Evolutionary conservation across 1,139 yeast genomes (phyloP).

Genomic region (Suhomyces kunorum): DNA sequence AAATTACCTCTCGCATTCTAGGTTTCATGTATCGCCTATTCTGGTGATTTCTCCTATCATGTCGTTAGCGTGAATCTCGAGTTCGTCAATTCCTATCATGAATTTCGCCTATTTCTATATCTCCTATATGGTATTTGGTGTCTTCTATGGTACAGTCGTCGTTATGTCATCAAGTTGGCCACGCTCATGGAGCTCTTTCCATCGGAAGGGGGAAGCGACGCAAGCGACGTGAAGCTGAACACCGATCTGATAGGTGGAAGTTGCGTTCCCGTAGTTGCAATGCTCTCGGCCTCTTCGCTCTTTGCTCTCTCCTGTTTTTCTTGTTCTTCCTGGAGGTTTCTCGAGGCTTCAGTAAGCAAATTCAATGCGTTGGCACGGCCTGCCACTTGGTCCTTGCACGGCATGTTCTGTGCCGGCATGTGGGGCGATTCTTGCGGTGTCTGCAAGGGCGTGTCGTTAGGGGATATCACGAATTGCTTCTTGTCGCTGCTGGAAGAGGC

Average conservation of each 20-base stretch:
- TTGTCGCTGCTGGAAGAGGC: constrained; percentile 7
- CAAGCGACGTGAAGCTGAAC: constrained; percentile 30
- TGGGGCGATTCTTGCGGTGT: constrained; percentile 51
- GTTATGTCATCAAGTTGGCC: constrained; percentile 18
- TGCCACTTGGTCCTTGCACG: constrained; percentile 1
- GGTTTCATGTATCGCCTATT: too few relatives aligned
- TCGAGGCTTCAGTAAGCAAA: constrained; percentile 25
- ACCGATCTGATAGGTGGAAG: constrained; percentile 49
- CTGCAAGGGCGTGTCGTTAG: constrained; percentile 43
- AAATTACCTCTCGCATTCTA: too few relatives aligned
- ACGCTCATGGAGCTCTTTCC: constrained; percentile 17
- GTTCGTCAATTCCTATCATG: too few relatives aligned
- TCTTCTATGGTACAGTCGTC: constrained; percentile 3
- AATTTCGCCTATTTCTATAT: too few relatives aligned
- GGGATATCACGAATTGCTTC: constrained; percentile 27
- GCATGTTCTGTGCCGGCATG: constrained; percentile 27
- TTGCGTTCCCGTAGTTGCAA: constrained; percentile 44
- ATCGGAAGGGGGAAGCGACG: constrained; percentile 15
- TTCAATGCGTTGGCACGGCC: constrained; percentile 16
- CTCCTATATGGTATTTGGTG: too few relatives aligned
- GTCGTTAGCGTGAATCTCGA: too few relatives aligned
- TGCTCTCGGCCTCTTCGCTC: constrained; percentile 19
- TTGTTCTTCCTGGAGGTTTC: constrained; percentile 23
- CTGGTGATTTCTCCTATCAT: too few relatives aligned
- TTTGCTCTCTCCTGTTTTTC: constrained; percentile 5